These are phyloP conservation scores for Taiozyma onychis DNA, from an alignment of 1,139 yeast species.

Conservation along the genomic window DNA sequence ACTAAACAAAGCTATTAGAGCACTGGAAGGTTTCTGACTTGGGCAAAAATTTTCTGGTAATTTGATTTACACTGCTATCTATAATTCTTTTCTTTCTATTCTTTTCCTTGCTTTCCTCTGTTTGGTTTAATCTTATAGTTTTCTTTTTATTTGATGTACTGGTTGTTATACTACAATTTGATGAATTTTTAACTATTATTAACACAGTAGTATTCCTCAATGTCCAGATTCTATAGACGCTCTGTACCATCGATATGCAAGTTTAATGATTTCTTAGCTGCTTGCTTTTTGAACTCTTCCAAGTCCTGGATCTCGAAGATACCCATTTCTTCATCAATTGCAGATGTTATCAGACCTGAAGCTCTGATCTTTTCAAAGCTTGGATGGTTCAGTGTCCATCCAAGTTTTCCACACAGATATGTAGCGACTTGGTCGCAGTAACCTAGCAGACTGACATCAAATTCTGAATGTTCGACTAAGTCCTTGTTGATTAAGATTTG, in stretches of 20 bases:
- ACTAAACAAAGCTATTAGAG: slow-evolving; percentile 73
- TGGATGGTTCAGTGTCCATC: slow-evolving; percentile 66
- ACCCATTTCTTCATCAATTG: slow-evolving; percentile 26
- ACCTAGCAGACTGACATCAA: slow-evolving; percentile 78
- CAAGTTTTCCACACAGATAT: slow-evolving; percentile 51
- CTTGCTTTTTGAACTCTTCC: slow-evolving; percentile 1
- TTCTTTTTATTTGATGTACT: background rate
- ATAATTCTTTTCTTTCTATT: background rate
- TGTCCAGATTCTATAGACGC: background rate
- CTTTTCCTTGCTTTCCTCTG: background rate
- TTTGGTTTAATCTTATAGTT: background rate
- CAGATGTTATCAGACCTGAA: slow-evolving; percentile 25
- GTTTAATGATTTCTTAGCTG: background rate
- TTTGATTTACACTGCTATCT: background rate
- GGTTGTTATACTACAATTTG: background rate
- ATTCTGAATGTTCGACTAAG: slow-evolving; percentile 71
- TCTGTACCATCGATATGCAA: background rate
- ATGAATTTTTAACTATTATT: background rate
- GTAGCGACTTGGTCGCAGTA: slow-evolving; percentile 84
- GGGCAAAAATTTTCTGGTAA: background rate
- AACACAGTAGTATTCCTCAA: background rate
- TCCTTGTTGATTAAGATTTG: slow-evolving; percentile 81
- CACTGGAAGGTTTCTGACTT: slow-evolving; percentile 69
- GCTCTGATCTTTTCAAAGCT: slow-evolving; percentile 23
- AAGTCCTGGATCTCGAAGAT: slow-evolving; percentile 24